Evolutionary conservation across 441 rosid genomes (phyloP).

Genomic region (Populus tomentosa): DNA sequence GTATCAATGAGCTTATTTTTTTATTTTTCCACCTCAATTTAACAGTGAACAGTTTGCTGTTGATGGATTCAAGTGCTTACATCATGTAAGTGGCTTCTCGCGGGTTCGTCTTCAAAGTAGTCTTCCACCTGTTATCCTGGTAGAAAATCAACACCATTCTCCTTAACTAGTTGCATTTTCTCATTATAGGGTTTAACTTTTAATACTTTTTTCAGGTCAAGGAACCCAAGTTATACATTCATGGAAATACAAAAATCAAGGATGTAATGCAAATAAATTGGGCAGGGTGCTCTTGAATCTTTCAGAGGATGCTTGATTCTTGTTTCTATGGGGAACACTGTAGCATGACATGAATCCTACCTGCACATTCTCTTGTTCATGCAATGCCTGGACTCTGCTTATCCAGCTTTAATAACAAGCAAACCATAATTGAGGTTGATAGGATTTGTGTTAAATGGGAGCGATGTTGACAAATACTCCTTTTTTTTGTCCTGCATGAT

Average conservation of each 20-base stretch:
- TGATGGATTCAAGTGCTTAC: constrained; percentile 73
- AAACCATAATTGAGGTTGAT: no score
- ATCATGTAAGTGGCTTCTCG: constrained; percentile 56
- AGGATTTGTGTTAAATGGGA: no score
- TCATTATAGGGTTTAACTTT: background rate
- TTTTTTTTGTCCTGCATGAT: no score
- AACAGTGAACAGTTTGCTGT: constrained; percentile 57
- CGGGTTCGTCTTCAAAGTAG: constrained; percentile 44
- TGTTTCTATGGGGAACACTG: constrained; percentile 4
- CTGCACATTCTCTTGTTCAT: background rate
- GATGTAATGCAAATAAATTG: constrained; percentile 10
- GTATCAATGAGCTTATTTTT: background rate
- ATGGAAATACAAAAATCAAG: constrained; percentile 29
- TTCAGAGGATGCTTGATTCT: background rate
- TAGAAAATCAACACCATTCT: constrained; percentile 22
- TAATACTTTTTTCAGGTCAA: constrained; percentile 14
- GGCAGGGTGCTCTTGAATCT: constrained; percentile 20
- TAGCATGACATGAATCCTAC: background rate
- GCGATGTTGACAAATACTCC: no score
- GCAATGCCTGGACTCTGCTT: no score
- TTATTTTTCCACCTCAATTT: background rate
- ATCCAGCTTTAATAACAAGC: no score
- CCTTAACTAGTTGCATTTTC: background rate
- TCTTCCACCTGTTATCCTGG: constrained; percentile 65
- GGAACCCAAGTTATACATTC: constrained; percentile 33